Evolutionary conservation across 768 basidiomycete genomes (phyloP).

Genomic region (Tephrocybe sp.): DNA sequence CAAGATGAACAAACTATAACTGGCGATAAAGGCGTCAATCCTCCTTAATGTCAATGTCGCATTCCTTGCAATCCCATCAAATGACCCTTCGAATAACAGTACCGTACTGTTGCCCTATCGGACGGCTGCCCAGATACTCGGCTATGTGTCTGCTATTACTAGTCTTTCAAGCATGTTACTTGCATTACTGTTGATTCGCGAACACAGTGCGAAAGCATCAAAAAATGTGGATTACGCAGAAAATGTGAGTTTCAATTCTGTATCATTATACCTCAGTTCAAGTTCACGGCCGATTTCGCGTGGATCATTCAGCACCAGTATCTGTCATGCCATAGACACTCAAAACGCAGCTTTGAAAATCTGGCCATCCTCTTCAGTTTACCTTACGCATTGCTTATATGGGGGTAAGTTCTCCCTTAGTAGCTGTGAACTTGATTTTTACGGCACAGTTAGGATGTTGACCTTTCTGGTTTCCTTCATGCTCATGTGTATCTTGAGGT

Average conservation of each 20-base stretch:
- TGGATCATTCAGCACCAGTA: slow-evolving; percentile 13
- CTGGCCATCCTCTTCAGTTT: slow-evolving; percentile 9
- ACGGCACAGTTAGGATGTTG: background rate
- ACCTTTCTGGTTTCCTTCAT: background rate
- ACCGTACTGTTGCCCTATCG: slow-evolving; percentile 9
- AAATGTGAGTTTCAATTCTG: slow-evolving; percentile 30
- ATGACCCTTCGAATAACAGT: slow-evolving; percentile 32
- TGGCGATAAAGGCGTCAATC: slow-evolving; percentile 38
- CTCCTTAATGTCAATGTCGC: slow-evolving; percentile 47
- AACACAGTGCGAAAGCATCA: slow-evolving; percentile 31
- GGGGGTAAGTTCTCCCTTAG: background rate
- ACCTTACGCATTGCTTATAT: slow-evolving; percentile 9
- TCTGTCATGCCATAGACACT: background rate
- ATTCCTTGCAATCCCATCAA: slow-evolving; percentile 45
- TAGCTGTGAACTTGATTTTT: background rate
- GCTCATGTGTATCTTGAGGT: background rate
- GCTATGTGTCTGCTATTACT: slow-evolving; percentile 39
- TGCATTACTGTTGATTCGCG: slow-evolving; percentile 38
- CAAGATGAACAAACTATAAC: slow-evolving; percentile 25
- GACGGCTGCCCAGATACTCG: slow-evolving; percentile 32
- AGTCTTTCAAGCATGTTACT: slow-evolving; percentile 23
- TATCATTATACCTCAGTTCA: slow-evolving; percentile 31
- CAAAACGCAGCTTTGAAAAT: background rate
- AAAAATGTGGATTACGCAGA: slow-evolving; percentile 17
- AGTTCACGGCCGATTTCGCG: slow-evolving; percentile 17